phyloP scores from a whole-genome alignment of 2,329 filamentous ascomycete genomes.

The Neonectria faginata region DNA sequence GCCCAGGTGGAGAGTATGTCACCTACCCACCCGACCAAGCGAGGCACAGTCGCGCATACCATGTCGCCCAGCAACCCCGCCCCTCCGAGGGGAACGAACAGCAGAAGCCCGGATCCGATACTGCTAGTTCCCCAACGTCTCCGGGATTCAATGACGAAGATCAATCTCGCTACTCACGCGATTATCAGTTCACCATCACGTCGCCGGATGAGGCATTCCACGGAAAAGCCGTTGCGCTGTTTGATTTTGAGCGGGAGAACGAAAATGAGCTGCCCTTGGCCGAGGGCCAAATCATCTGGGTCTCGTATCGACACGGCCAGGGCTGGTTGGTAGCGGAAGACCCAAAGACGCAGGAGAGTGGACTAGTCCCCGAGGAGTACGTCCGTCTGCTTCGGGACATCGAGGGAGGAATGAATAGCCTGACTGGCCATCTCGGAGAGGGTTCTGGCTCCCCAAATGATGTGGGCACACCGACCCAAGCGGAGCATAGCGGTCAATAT shows the following conservation, averaged over 20 bases:
- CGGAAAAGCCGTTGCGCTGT: conserved; percentile 93
- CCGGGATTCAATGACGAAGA: conserved; percentile 71
- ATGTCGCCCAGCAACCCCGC: conserved; percentile 58
- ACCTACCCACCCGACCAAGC: conserved; percentile 78
- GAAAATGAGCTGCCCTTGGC: conserved; percentile 94
- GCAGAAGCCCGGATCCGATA: conserved; percentile 67
- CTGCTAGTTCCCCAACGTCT: conserved; percentile 69
- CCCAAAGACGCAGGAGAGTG: conserved; percentile 92
- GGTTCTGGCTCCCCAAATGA: conserved; percentile 65
- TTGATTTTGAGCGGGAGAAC: conserved; percentile 94
- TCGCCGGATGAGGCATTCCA: conserved; percentile 98
- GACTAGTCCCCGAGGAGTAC: conserved; percentile 95
- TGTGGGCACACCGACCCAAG: conserved; percentile 70
- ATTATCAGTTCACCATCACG: conserved; percentile 95
- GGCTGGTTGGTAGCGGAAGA: conserved; percentile 98
- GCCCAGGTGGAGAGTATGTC: conserved; percentile 82
- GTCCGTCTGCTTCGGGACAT: conserved; percentile 93
- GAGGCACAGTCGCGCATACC: conserved; percentile 64
- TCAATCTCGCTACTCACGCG: conserved; percentile 84
- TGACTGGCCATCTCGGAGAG: conserved; percentile 71
- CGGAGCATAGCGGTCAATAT: conserved; percentile 62
- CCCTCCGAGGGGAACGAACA: conserved; percentile 63
- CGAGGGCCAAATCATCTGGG: conserved; percentile 96
- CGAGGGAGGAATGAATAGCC: conserved; percentile 84
- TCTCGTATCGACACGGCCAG: conserved; percentile 95